Conservation (phyloP, 441 rosid genomes). For the Eruca vesicaria region DNA sequence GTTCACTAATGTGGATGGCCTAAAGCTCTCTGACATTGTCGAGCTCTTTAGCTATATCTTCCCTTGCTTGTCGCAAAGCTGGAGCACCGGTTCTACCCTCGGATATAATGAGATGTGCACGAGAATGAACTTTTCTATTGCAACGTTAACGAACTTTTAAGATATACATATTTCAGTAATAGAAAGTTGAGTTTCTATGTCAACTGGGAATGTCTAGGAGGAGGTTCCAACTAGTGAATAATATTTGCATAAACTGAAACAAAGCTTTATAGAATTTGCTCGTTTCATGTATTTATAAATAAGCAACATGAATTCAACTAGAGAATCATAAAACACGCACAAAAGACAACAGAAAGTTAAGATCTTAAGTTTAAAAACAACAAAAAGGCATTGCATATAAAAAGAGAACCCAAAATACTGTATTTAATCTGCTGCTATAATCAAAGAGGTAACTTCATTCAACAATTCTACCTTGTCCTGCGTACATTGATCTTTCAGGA, state of each 20-base stretch:
- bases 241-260: neutral
- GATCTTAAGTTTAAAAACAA: too few species aligned
- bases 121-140: too few species aligned
- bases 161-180: too few species aligned
- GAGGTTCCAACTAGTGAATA: neutral
- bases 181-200: constrained; percentile 40
- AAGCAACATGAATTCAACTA: neutral
- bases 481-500: neutral
- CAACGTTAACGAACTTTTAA: too few species aligned
- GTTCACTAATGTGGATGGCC: too few species aligned
- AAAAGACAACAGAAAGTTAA: too few species aligned
- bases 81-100: too few species aligned
- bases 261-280: neutral
- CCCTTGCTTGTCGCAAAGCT: too few species aligned
- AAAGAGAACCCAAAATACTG: neutral
- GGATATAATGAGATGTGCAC: too few species aligned
- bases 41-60: too few species aligned
- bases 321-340: neutral
- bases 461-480: neutral
- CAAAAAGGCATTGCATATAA: too few species aligned
- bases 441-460: neutral
- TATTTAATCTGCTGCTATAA: neutral
- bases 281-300: neutral
- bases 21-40: too few species aligned
- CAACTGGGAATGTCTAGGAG: constrained; percentile 30